Percentiles rank a stretch among this genome's conserved stretches.
phyloP scores from a whole-genome alignment of 23 red algal species.

The Chondrus crispus region DNA sequence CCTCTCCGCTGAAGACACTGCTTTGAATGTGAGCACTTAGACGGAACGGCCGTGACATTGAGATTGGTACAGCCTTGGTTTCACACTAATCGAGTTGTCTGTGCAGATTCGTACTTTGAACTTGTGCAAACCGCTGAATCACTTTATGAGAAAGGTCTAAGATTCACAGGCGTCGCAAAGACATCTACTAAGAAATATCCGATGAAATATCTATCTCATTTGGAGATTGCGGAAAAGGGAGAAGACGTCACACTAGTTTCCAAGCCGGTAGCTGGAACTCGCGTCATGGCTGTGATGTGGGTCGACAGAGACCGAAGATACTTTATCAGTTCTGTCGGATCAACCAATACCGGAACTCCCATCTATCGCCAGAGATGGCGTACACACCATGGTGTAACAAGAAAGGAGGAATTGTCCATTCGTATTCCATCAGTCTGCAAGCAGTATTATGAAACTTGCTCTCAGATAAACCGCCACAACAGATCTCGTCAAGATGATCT shows the following conservation, averaged over 20 bases:
- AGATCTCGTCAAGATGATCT: conserved; percentile 16
- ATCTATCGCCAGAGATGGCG: conserved; percentile 5
- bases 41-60: not conserved
- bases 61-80: not conserved
- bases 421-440: not conserved
- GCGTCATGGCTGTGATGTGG: too few relatives aligned
- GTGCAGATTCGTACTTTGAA: conserved; percentile 18
- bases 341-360: too few relatives aligned
- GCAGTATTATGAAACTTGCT: not conserved
- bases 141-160: not conserved
- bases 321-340: too few relatives aligned
- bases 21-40: not conserved
- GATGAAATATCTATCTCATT: not conserved
- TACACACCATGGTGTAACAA: not conserved
- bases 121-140: not conserved
- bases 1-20: not conserved
- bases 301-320: too few relatives aligned
- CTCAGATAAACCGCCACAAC: conserved; percentile 5
- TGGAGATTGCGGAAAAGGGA: not conserved
- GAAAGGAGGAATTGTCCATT: not conserved
- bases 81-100: not conserved
- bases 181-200: not conserved
- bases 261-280: too few relatives aligned
- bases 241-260: too few relatives aligned
- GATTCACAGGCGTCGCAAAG: conserved; percentile 27